A percentile compares a stretch with the other conserved stretches of the same genome.
Evolutionary conservation across 345 rosid species (phyloP).

Genomic region (Camelina neglecta): DNA sequence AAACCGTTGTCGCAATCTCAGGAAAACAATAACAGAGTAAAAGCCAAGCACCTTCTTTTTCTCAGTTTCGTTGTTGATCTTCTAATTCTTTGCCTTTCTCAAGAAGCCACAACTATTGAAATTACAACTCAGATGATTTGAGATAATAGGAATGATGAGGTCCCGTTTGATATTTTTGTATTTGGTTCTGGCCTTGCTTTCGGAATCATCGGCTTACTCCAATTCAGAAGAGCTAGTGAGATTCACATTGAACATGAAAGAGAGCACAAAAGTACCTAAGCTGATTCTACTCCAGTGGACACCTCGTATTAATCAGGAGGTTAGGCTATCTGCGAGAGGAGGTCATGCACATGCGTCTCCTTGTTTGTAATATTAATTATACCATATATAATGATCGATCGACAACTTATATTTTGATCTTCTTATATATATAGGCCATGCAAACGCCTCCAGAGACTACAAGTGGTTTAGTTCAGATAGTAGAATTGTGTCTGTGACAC

Average conservation of each 20-base stretch:
- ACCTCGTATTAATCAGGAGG: background rate
- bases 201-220: background rate
- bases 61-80: background rate
- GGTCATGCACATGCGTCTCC: background rate
- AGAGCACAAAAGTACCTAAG: background rate
- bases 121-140: background rate
- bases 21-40: background rate
- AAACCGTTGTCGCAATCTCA: background rate
- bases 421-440: background rate
- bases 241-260: background rate
- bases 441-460: background rate
- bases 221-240: background rate
- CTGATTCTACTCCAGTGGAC: background rate
- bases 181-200: background rate
- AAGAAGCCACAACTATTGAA: background rate
- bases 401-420: background rate
- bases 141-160: background rate
- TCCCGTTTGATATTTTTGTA: background rate
- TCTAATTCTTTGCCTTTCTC: background rate
- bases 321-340: background rate
- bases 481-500: background rate
- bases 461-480: background rate
- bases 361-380: background rate
- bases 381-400: background rate
- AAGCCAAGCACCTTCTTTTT: background rate